phyloP scores from a whole-genome alignment of 108 stramenopile genomes.

The Schizochytrium sp. region DNA sequence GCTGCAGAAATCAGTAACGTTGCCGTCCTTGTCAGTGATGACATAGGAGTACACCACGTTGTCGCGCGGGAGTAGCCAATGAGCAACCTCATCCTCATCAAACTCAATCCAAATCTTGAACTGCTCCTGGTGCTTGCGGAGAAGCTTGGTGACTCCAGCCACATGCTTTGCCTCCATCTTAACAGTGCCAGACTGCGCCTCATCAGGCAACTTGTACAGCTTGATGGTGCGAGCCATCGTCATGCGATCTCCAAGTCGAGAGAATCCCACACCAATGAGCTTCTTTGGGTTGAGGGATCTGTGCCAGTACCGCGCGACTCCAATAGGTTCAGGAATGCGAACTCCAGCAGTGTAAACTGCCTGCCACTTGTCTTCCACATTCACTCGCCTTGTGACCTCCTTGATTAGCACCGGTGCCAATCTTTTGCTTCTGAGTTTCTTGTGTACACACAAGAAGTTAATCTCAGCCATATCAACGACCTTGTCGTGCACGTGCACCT shows the following conservation, averaged over 20 bases:
- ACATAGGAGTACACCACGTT: conserved; percentile 93
- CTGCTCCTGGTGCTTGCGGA: conserved; percentile 82
- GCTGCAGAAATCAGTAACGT: conserved; percentile 86
- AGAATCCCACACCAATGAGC: conserved; percentile 92
- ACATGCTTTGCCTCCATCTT: conserved; percentile 87
- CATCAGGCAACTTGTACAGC: conserved; percentile 83
- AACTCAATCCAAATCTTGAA: conserved; percentile 86
- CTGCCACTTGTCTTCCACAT: conserved; percentile 89
- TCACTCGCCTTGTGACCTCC: conserved; percentile 97
- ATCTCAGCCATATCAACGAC: conserved; percentile 80
- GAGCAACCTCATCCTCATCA: conserved; percentile 87
- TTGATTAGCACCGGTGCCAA: conserved; percentile 98
- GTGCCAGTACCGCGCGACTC: conserved; percentile 92
- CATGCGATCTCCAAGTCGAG: conserved; percentile 85
- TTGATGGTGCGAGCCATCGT: conserved; percentile 89
- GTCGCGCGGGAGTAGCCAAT: conserved; percentile 93
- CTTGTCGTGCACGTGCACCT: conserved; percentile 75
- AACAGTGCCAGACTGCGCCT: conserved; percentile 73
- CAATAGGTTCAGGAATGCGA: conserved; percentile 91
- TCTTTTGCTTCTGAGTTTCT: conserved; percentile 94
- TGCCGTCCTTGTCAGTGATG: conserved; percentile 67
- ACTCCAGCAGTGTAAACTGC: conserved; percentile 99
- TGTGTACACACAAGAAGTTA: conserved; percentile 99
- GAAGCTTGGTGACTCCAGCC: conserved; percentile 80
- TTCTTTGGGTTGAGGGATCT: conserved; percentile 93